Conservation (phyloP, 2,329 filamentous ascomycete species). For the Clarireedia monteithiana region DNA sequence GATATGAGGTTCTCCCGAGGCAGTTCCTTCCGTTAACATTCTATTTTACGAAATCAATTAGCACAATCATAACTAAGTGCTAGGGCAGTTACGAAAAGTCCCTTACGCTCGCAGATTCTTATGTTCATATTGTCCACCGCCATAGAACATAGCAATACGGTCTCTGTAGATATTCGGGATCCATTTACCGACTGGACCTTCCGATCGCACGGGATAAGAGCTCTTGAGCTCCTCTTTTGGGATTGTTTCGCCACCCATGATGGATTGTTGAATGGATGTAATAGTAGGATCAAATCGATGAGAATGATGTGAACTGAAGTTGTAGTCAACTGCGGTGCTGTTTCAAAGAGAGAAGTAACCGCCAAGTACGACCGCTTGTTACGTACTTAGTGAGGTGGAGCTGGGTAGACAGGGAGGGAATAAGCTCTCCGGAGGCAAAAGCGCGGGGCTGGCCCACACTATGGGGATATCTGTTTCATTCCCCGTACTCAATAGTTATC, state of each 20-base stretch:
- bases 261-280: conserved; percentile 16
- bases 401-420: neutral
- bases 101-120: conserved; percentile 66
- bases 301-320: conserved; percentile 1
- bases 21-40: conserved; percentile 63
- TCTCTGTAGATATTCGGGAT: conserved; percentile 82
- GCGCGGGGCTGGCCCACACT: neutral
- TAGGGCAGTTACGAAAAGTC: conserved; percentile 9
- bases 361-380: conserved; percentile 6
- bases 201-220: conserved; percentile 28
- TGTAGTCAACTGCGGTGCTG: neutral
- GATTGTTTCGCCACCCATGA: conserved; percentile 29
- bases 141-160: conserved; percentile 74
- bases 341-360: neutral
- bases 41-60: conserved; percentile 31
- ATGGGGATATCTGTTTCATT: neutral
- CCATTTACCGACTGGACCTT: conserved; percentile 59
- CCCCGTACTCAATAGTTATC: neutral
- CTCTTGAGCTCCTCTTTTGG: conserved; percentile 21
- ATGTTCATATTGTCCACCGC: conserved; percentile 67
- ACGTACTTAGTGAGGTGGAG: conserved; percentile 5
- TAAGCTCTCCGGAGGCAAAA: neutral
- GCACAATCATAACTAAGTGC: neutral
- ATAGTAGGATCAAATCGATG: neutral
- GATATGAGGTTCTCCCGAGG: conserved; percentile 65